Percentiles rank a stretch among this genome's conserved stretches.
Evolutionary conservation across 2,329 filamentous ascomycete genomes (phyloP).

Genomic region (Colletotrichum lupini): DNA sequence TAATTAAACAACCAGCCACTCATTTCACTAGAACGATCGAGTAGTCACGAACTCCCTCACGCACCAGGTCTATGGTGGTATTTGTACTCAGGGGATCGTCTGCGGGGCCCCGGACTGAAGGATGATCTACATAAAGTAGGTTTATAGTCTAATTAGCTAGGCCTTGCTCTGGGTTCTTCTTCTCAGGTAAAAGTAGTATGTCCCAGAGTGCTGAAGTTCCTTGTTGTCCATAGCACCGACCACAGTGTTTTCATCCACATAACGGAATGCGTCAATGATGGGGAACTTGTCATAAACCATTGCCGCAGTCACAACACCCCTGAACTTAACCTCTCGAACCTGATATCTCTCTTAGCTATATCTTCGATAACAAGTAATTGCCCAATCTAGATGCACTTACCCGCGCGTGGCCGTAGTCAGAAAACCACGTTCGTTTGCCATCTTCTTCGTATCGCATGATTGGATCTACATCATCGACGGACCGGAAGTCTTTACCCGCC

Average conservation of each 20-base stretch:
- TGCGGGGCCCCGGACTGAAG: too few species aligned
- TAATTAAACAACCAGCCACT: not conserved
- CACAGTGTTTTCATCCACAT: slow-evolving; percentile 41
- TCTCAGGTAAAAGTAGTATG: slow-evolving; percentile 42
- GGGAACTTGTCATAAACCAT: slow-evolving; percentile 45
- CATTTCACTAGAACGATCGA: not conserved
- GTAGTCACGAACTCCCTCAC: not conserved
- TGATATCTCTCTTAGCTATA: slow-evolving; percentile 10
- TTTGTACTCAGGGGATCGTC: not conserved
- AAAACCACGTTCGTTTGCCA: slow-evolving; percentile 28
- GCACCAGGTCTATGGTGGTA: not conserved
- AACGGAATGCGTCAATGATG: slow-evolving; percentile 45
- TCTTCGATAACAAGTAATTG: not conserved
- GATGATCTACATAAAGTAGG: too few species aligned
- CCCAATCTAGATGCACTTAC: slow-evolving; percentile 11
- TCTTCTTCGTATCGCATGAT: slow-evolving; percentile 39
- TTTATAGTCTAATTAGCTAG: not conserved
- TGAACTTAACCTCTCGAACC: slow-evolving; percentile 40
- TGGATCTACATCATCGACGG: slow-evolving; percentile 44
- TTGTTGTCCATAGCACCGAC: slow-evolving; percentile 43
- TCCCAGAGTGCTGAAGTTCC: slow-evolving; percentile 22
- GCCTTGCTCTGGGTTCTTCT: not conserved
- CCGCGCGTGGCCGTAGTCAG: slow-evolving; percentile 29
- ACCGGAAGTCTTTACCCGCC: slow-evolving; percentile 45
- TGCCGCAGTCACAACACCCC: slow-evolving; percentile 41